These are phyloP conservation scores for Loxodes magnus DNA, from an alignment of 73 alveolate genomes.

Conservation along the genomic window DNA sequence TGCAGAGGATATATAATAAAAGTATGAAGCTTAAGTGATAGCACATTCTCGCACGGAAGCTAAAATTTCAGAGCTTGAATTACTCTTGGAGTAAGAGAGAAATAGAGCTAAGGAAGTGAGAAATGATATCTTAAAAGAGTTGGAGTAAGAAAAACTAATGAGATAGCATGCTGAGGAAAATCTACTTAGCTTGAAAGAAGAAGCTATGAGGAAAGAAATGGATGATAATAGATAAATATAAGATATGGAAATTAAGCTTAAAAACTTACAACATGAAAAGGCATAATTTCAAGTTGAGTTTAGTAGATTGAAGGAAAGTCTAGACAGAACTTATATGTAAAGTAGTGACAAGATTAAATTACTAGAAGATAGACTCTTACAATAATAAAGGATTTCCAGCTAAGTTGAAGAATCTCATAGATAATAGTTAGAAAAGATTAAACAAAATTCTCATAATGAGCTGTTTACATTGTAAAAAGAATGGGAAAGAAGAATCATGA, in stretches of 20 bases:
- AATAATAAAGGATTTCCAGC: too few relatives aligned
- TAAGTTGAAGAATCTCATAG: too few relatives aligned
- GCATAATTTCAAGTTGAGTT: too few relatives aligned
- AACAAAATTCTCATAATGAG: too few relatives aligned
- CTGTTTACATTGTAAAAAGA: too few relatives aligned
- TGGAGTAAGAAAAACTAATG: slow-evolving; percentile 11
- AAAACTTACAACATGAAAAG: not conserved
- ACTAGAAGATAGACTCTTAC: too few relatives aligned
- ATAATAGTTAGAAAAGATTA: too few relatives aligned
- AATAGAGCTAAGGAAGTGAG: slow-evolving; percentile 26
- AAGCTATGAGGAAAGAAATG: slow-evolving; percentile 24
- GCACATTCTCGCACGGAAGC: slow-evolving; percentile 23
- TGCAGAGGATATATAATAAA: slow-evolving; percentile 14
- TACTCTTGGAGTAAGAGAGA: slow-evolving; percentile 35
- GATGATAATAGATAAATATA: slow-evolving; percentile 29
- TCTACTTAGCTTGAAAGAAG: slow-evolving; percentile 1
- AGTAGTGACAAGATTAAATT: too few relatives aligned
- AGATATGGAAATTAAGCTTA: slow-evolving; percentile 31
- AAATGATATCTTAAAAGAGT: slow-evolving; percentile 25
- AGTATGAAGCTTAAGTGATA: slow-evolving; percentile 10
- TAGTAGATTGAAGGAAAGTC: too few relatives aligned
- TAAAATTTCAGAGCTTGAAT: slow-evolving; percentile 27
- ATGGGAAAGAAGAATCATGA: too few relatives aligned
- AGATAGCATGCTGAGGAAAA: not conserved
- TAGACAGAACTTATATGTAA: too few relatives aligned